phyloP scores from a whole-genome alignment of 1,284 basidiomycete genomes.

The Cutaneotrichosporon mucoides region DNA sequence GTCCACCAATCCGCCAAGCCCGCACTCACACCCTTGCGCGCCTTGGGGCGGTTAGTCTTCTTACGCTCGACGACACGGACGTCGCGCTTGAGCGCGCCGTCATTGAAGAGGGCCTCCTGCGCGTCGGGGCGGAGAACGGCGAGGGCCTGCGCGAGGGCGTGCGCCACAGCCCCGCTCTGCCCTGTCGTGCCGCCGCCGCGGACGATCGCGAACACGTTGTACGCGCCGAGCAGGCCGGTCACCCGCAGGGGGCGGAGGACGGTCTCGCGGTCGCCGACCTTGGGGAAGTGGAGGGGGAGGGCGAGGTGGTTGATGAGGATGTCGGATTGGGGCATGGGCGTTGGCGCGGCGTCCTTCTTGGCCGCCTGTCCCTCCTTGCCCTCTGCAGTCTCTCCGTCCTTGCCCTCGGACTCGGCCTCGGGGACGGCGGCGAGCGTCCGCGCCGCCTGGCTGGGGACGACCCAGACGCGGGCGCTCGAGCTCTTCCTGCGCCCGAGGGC shows the following conservation, averaged over 20 bases:
- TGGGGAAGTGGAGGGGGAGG: slow-evolving; percentile 70
- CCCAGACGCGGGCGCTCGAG: slow-evolving; percentile 84
- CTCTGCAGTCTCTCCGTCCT: not conserved
- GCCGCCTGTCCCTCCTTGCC: too few relatives aligned
- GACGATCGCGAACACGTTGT: slow-evolving; percentile 82
- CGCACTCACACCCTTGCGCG: slow-evolving; percentile 75
- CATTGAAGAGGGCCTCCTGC: slow-evolving; percentile 65
- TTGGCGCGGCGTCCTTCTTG: not conserved
- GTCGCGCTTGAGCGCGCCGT: slow-evolving; percentile 82
- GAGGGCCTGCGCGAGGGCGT: slow-evolving; percentile 78
- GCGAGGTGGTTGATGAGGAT: slow-evolving; percentile 82
- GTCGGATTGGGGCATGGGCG: slow-evolving; percentile 53
- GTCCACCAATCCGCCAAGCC: slow-evolving; percentile 7
- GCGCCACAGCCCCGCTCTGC: slow-evolving; percentile 83
- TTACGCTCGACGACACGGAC: slow-evolving; percentile 97
- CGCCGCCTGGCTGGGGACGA: slow-evolving; percentile 64
- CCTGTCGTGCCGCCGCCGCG: slow-evolving; percentile 86
- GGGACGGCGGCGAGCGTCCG: not conserved
- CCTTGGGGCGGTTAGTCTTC: slow-evolving; percentile 87
- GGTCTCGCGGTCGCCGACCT: slow-evolving; percentile 71
- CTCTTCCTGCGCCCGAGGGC: slow-evolving; percentile 81
- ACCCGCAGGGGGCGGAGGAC: slow-evolving; percentile 78
- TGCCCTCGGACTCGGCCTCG: not conserved
- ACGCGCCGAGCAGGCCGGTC: slow-evolving; percentile 80
- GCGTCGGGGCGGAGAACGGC: slow-evolving; percentile 65